Conservation (phyloP, 164 flowering plant species). For the Umbellularia californica region DNA sequence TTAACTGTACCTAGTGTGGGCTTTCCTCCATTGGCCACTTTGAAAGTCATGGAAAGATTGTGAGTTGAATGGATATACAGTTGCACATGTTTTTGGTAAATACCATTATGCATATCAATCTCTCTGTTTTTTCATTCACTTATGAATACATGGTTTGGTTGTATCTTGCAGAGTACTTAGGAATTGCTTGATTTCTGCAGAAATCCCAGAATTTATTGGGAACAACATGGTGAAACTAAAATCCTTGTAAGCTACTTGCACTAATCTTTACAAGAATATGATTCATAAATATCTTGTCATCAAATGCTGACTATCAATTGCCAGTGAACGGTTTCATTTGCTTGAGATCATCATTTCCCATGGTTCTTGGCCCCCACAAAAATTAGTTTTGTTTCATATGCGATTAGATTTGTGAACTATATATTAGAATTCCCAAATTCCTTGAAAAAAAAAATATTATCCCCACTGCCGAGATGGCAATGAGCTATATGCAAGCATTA, state of each 20-base stretch:
- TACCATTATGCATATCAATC: background rate
- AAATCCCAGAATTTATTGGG: constrained; percentile 49
- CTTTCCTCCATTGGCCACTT: constrained; percentile 46
- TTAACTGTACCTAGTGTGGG: constrained; percentile 36
- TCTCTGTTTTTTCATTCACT: background rate
- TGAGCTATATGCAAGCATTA: too few relatives aligned
- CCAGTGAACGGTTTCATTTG: background rate
- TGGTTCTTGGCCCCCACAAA: background rate
- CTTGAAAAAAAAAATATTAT: too few relatives aligned
- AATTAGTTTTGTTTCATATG: background rate
- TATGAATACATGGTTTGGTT: background rate
- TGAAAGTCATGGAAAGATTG: constrained; percentile 35
- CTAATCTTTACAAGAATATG: background rate
- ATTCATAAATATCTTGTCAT: background rate
- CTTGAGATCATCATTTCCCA: background rate
- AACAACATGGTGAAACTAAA: constrained; percentile 20
- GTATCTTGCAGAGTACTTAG: constrained; percentile 47
- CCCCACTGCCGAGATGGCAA: too few relatives aligned
- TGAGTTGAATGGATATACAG: constrained; percentile 30
- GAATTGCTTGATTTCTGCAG: constrained; percentile 50
- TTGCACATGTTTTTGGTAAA: background rate
- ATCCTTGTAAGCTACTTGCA: constrained; percentile 37
- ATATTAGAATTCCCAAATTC: too few relatives aligned
- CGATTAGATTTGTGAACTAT: too few relatives aligned
- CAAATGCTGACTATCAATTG: background rate